Percentiles rank a stretch among this genome's conserved stretches.
These are phyloP conservation scores for Sporopachydermia lactativora DNA, from an alignment of 805 yeast species.

Conservation along the genomic window DNA sequence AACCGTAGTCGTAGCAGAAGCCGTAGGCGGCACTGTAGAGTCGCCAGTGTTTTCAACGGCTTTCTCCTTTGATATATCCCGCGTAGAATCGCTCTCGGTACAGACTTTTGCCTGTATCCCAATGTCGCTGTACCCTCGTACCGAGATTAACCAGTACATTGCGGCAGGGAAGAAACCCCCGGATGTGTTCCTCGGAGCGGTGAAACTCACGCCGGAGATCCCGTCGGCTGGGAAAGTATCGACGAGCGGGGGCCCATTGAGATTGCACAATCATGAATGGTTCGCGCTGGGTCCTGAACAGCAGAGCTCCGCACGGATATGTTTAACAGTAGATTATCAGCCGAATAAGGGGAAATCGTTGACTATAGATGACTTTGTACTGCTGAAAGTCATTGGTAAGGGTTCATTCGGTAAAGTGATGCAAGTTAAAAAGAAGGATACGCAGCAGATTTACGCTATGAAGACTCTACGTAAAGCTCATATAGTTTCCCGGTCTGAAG, in stretches of 20 bases:
- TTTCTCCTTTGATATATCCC: conserved; percentile 78
- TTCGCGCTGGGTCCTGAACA: conserved; percentile 23
- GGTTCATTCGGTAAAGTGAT: conserved; percentile 98
- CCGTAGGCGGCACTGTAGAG: conserved; percentile 68
- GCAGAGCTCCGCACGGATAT: conserved; percentile 26
- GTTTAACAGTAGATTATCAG: conserved; percentile 55
- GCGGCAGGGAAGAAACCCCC: conserved; percentile 29
- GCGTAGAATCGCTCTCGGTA: conserved; percentile 47
- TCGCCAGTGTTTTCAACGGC: conserved; percentile 79
- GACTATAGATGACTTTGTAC: conserved; percentile 81
- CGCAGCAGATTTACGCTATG: conserved; percentile 86
- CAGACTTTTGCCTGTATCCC: conserved; percentile 76
- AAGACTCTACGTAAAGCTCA: conserved; percentile 91
- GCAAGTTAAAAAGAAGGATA: conserved; percentile 95
- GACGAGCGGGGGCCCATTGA: conserved; percentile 16
- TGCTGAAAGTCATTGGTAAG: conserved; percentile 90
- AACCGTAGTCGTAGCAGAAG: conserved; percentile 79
- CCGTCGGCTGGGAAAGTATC: not conserved
- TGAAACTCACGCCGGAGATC: conserved; percentile 44
- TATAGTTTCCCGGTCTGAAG: conserved; percentile 87
- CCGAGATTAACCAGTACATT: conserved; percentile 9
- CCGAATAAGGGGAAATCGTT: conserved; percentile 54
- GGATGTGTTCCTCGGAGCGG: conserved; percentile 67
- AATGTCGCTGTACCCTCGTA: conserved; percentile 10
- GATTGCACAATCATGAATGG: conserved; percentile 59